A percentile compares a stretch with the other conserved stretches of the same genome.
Conservation (phyloP, 2,329 filamentous ascomycete species). For the Pseudocercospora fijiensis region DNA sequence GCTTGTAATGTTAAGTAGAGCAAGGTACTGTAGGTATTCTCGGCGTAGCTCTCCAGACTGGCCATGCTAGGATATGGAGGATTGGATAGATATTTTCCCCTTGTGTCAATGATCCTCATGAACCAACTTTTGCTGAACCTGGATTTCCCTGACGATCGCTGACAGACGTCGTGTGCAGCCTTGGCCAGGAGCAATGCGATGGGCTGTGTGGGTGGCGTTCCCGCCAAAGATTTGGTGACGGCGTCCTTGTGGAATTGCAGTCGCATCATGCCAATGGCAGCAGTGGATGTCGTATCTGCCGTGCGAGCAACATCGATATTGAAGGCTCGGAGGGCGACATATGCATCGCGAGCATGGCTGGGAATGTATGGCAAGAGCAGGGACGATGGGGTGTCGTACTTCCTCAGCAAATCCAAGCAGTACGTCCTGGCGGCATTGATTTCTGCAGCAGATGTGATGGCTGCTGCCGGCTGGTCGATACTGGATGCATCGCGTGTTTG, state of each 20-base stretch:
- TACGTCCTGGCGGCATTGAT: conserved; percentile 57
- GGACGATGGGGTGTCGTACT: conserved; percentile 85
- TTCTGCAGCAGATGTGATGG: conserved; percentile 41
- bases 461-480: conserved; percentile 29
- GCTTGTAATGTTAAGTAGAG: conserved; percentile 83
- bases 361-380: conserved; percentile 84
- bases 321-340: conserved; percentile 85
- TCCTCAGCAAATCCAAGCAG: conserved; percentile 62
- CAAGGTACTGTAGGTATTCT: conserved; percentile 91
- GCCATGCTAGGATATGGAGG: conserved; percentile 73
- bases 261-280: conserved; percentile 82
- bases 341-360: conserved; percentile 70
- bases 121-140: conserved; percentile 58
- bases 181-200: conserved; percentile 80
- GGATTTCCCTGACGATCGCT: conserved; percentile 48
- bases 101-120: conserved; percentile 71
- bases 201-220: conserved; percentile 81
- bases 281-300: conserved; percentile 83
- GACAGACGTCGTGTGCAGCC: conserved; percentile 60
- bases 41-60: conserved; percentile 81
- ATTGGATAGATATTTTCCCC: conserved; percentile 81
- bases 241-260: conserved; percentile 95
- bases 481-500: conserved; percentile 25
- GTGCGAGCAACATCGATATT: conserved; percentile 90
- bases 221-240: conserved; percentile 72